phyloP scores from a whole-genome alignment of 208 protist genomes.

The Angomonas ambiguus region DNA sequence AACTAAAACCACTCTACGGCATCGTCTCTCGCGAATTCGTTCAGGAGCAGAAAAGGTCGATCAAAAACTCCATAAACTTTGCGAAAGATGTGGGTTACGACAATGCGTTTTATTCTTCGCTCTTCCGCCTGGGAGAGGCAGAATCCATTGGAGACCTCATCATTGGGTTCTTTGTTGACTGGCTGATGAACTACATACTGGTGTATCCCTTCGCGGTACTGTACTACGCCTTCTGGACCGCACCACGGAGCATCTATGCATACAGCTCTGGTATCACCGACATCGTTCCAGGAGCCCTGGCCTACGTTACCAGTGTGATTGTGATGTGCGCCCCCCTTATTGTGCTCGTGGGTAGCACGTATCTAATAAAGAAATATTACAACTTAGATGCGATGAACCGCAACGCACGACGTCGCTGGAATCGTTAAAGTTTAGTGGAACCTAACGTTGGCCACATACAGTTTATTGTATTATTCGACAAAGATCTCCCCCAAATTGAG shows the following conservation, averaged over 20 bases:
- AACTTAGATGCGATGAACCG: constrained; percentile 21
- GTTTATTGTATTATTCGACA: too few species aligned
- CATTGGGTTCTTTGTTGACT: constrained; percentile 72
- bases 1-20: constrained; percentile 86
- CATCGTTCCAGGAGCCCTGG: constrained; percentile 47
- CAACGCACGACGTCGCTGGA: constrained; percentile 21
- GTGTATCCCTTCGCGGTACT: constrained; percentile 80
- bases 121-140: constrained; percentile 60
- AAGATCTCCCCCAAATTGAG: too few species aligned
- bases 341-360: constrained; percentile 34
- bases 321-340: constrained; percentile 66
- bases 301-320: constrained; percentile 49
- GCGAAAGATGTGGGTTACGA: constrained; percentile 75
- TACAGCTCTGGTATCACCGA: constrained; percentile 64
- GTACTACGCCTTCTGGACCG: constrained; percentile 80
- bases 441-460: too few species aligned
- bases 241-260: constrained; percentile 69
- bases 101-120: constrained; percentile 76
- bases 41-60: constrained; percentile 67
- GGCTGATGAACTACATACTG: constrained; percentile 70
- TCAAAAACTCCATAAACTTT: constrained; percentile 41
- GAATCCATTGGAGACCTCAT: constrained; percentile 77
- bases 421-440: too few species aligned
- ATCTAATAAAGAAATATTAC: constrained; percentile 30
- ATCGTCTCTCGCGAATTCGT: constrained; percentile 70